These are phyloP conservation scores for Loxodes magnus DNA, from an alignment of 73 alveolate species.

Conservation along the genomic window DNA sequence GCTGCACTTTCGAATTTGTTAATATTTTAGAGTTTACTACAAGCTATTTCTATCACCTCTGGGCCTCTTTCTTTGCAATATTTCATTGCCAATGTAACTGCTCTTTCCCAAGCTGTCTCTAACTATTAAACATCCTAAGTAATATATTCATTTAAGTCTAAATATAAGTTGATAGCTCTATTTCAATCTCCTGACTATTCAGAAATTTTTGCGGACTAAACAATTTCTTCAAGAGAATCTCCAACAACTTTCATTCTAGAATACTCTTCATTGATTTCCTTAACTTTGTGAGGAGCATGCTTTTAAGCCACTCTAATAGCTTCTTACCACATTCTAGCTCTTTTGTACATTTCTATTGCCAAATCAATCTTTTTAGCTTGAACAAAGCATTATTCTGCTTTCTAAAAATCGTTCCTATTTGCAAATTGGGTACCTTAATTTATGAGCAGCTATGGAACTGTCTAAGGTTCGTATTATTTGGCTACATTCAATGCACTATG, in stretches of 20 bases:
- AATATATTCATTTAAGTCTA: constrained; percentile 81
- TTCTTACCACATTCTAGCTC: constrained; percentile 66
- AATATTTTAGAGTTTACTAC: constrained; percentile 72
- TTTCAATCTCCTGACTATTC: constrained; percentile 90
- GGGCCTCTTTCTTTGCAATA: constrained; percentile 88
- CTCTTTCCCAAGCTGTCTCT: constrained; percentile 84
- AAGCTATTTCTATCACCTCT: constrained; percentile 84
- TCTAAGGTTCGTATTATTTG: constrained; percentile 80
- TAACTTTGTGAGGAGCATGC: constrained; percentile 95
- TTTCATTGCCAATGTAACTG: constrained; percentile 82
- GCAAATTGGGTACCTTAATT: constrained; percentile 85
- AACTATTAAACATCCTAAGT: constrained; percentile 69
- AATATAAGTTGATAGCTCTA: constrained; percentile 89
- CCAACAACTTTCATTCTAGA: constrained; percentile 38
- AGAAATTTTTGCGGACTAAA: constrained; percentile 87
- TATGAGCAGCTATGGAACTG: constrained; percentile 63
- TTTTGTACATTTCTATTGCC: constrained; percentile 87
- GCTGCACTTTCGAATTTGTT: constrained; percentile 86
- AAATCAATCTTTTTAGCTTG: constrained; percentile 90
- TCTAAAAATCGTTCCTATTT: constrained; percentile 85
- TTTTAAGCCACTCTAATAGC: constrained; percentile 94
- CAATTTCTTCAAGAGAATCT: constrained; percentile 65
- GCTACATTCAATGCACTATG: constrained; percentile 98
- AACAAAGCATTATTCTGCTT: constrained; percentile 93
- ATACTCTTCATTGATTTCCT: constrained; percentile 64